Percentiles rank a stretch among this genome's conserved stretches.
These are phyloP conservation scores for Pyricularia pennisetigena DNA, from an alignment of 2,329 filamentous ascomycete species.

Conservation along the genomic window DNA sequence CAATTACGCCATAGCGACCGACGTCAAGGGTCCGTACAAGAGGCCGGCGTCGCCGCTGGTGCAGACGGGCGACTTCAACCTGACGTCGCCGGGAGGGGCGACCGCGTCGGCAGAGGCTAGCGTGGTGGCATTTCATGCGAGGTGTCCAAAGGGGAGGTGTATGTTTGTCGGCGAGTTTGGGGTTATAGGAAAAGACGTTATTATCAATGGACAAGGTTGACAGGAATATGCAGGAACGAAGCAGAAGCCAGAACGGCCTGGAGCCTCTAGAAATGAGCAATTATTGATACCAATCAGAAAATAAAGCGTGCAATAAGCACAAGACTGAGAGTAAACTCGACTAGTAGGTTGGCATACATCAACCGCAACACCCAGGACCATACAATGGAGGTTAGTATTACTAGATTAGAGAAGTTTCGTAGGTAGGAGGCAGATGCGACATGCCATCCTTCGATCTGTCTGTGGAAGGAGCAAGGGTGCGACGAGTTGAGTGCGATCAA, in stretches of 20 bases:
- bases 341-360: background rate
- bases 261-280: background rate
- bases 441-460: too few species aligned
- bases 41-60: constrained; percentile 21
- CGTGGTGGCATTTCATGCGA: constrained; percentile 25
- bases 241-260: background rate
- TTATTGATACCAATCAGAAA: too few species aligned
- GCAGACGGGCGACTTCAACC: constrained; percentile 24
- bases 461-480: too few species aligned
- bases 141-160: constrained; percentile 22
- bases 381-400: too few species aligned
- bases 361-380: background rate
- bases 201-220: background rate
- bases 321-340: background rate
- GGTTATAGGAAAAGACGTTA: background rate
- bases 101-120: constrained; percentile 20
- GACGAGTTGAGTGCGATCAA: too few species aligned
- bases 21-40: constrained; percentile 26
- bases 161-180: constrained; percentile 15
- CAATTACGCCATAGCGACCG: constrained; percentile 42
- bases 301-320: background rate
- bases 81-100: constrained; percentile 30
- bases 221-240: background rate
- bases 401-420: too few species aligned
- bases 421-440: too few species aligned